phyloP scores from a whole-genome alignment of 306 rosid species.

The Mucuna pruriens region DNA sequence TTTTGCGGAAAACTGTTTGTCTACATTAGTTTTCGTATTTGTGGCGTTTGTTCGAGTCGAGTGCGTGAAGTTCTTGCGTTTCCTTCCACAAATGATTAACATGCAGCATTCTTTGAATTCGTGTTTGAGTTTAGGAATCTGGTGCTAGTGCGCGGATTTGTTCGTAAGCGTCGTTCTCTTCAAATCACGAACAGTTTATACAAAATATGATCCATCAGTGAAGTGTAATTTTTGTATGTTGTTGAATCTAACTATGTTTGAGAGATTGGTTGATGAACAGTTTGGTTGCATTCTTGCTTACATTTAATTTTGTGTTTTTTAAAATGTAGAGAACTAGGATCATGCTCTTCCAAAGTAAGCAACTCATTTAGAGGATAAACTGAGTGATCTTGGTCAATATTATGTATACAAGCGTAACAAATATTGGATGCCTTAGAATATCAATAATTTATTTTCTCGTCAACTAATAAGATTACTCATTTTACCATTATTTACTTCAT shows the following conservation, averaged over 20 bases:
- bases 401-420: neutral
- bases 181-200: neutral
- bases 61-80: neutral
- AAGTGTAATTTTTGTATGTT: neutral
- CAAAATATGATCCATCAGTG: neutral
- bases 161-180: neutral
- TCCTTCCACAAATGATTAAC: neutral
- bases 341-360: neutral
- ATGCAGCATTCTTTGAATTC: constrained; percentile 22
- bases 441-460: neutral
- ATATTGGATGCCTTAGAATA: neutral
- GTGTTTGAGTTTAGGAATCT: neutral
- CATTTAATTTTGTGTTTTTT: neutral
- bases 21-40: constrained; percentile 1
- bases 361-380: neutral
- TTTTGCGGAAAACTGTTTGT: neutral
- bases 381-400: neutral
- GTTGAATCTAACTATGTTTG: constrained; percentile 13
- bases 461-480: neutral
- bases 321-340: neutral
- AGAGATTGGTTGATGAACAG: neutral
- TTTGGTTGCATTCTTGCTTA: neutral
- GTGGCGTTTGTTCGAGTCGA: neutral
- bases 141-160: constrained; percentile 1
- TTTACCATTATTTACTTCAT: neutral